Percentiles rank a stretch among this genome's conserved stretches.
These are phyloP conservation scores for Saxispiralis lemnorum DNA, from an alignment of 495 filamentous ascomycete genomes.

Conservation along the genomic window DNA sequence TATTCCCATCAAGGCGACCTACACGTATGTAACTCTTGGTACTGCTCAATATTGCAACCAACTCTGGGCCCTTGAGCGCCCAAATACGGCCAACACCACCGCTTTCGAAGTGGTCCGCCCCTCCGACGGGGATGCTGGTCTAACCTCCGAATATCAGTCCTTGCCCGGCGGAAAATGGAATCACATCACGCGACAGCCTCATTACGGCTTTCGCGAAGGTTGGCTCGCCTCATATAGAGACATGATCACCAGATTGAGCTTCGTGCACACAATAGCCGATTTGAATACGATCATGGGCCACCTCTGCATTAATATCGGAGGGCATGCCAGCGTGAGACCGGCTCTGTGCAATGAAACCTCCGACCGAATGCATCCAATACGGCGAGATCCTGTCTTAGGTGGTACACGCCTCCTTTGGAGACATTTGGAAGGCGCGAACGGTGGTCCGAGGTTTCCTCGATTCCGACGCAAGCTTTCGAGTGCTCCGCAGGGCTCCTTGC, in stretches of 20 bases:
- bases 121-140: slow-evolving; percentile 42
- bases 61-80: slow-evolving; percentile 45
- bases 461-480: too few species aligned
- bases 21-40: slow-evolving; percentile 43
- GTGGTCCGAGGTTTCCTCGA: too few species aligned
- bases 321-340: slow-evolving; percentile 37
- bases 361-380: slow-evolving; percentile 36
- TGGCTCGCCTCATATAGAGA: slow-evolving; percentile 58
- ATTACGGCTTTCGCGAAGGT: slow-evolving; percentile 31
- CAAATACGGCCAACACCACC: slow-evolving; percentile 45
- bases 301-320: slow-evolving; percentile 40
- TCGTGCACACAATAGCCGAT: slow-evolving; percentile 30
- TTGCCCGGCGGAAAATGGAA: slow-evolving; percentile 51
- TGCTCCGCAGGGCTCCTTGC: too few species aligned
- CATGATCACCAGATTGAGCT: slow-evolving; percentile 39
- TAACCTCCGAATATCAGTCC: slow-evolving; percentile 44
- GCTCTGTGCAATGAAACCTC: slow-evolving; percentile 48
- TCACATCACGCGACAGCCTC: slow-evolving; percentile 30
- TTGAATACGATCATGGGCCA: slow-evolving; percentile 42
- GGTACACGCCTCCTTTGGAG: too few species aligned
- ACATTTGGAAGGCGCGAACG: too few species aligned
- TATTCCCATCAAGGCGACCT: slow-evolving; percentile 45
- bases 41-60: slow-evolving; percentile 42
- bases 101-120: slow-evolving; percentile 38
- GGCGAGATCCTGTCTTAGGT: slow-evolving; percentile 17